phyloP scores from a whole-genome alignment of 2,329 filamentous ascomycete genomes.

The Aspergillus eucalypticola region DNA sequence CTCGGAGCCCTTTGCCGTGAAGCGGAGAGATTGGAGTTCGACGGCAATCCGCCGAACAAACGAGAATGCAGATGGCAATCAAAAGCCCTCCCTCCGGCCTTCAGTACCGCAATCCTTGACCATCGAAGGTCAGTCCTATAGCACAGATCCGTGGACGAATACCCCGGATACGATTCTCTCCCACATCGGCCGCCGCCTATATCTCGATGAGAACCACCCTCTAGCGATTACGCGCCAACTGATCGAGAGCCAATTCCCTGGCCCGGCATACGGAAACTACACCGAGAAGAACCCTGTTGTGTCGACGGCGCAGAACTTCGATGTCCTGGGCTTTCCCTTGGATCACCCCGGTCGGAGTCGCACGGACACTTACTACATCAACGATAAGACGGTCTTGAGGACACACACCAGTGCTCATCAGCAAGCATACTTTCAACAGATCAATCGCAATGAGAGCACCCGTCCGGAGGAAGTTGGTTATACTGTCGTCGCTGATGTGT shows the following conservation, averaged over 20 bases:
- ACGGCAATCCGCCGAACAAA: constrained; percentile 29
- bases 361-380: constrained; percentile 96
- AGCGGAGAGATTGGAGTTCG: constrained; percentile 35
- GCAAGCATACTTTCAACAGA: constrained; percentile 75
- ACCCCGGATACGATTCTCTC: constrained; percentile 72
- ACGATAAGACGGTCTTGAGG: constrained; percentile 76
- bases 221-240: constrained; percentile 86
- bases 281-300: constrained; percentile 82
- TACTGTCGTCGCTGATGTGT: constrained; percentile 91
- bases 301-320: constrained; percentile 84
- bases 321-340: constrained; percentile 85
- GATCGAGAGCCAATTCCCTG: constrained; percentile 84
- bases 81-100: constrained; percentile 3
- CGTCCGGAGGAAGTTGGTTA: constrained; percentile 64
- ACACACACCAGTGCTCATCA: constrained; percentile 97
- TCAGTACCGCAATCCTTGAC: constrained; percentile 43
- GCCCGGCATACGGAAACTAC: constrained; percentile 71
- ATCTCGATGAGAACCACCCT: constrained; percentile 88
- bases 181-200: constrained; percentile 74
- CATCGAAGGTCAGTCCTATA: constrained; percentile 65
- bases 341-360: constrained; percentile 85
- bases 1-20: constrained; percentile 19
- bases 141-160: constrained; percentile 82
- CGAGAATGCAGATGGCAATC: constrained; percentile 15
- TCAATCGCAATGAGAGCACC: constrained; percentile 43